Conservation (phyloP, 305 asterid genomes). For the Fraxinus sp. region DNA sequence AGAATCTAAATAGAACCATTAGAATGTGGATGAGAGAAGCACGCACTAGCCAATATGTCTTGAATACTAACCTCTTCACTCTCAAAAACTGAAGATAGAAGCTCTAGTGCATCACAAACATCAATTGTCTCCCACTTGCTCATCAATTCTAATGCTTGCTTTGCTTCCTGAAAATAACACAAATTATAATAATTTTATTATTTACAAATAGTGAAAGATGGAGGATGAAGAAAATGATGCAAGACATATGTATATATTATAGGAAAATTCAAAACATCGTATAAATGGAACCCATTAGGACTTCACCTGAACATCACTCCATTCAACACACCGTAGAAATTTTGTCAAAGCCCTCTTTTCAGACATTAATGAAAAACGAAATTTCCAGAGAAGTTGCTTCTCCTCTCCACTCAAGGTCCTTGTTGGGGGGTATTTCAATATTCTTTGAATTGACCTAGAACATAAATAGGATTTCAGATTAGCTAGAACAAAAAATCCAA, state of each 20-base stretch:
- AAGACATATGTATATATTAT: not conserved
- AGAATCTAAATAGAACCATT: conserved; percentile 12
- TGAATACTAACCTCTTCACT: conserved; percentile 83
- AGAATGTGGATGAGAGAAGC: conserved; percentile 7
- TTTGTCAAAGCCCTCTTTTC: conserved; percentile 96
- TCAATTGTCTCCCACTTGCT: conserved; percentile 97
- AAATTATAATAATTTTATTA: not conserved
- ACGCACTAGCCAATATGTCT: conserved; percentile 22
- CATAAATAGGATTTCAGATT: conserved; percentile 32
- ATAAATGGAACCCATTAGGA: conserved; percentile 2
- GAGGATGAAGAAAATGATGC: not conserved
- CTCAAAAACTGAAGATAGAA: conserved; percentile 94
- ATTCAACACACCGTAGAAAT: conserved; percentile 93
- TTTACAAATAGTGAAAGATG: not conserved
- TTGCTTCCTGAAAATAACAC: conserved; percentile 77
- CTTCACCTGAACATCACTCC: conserved; percentile 98
- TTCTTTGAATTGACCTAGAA: conserved; percentile 86
- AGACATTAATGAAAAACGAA: conserved; percentile 90
- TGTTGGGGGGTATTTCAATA: conserved; percentile 90
- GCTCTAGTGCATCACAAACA: conserved; percentile 96
- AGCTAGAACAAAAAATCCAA: conserved; percentile 16
- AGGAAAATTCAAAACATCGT: not conserved
- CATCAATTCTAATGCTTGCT: conserved; percentile 95
- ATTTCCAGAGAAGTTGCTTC: conserved; percentile 97
- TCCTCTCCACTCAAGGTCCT: conserved; percentile 95